Evolutionary conservation across 1,284 basidiomycete species (phyloP), one percentile per base, ranked within the genome.

Genomic region (Cutaneotrichosporon cavernicola): DNA sequence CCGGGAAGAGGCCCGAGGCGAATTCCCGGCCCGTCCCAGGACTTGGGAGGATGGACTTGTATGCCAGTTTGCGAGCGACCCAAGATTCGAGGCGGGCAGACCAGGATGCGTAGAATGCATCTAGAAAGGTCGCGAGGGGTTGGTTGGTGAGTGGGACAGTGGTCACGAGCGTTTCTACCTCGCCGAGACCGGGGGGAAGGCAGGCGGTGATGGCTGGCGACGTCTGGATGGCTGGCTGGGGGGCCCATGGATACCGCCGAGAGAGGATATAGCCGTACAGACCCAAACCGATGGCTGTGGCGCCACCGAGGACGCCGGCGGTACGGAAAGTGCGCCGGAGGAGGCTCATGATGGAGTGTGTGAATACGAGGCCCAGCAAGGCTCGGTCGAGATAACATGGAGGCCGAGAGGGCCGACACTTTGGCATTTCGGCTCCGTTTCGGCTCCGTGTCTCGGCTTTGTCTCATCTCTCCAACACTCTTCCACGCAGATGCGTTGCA

Each of bases 61-160:
- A 55, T 4, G 8, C 34, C 10, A 55, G 21, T 21, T 36, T 55
- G 32, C 32, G 53, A 5, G 53, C 16, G 32, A 55, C 32, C 58
- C 58, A 59, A 21, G 21, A 47, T 22, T 59, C 58, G 49, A 59
- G 32, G 6, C 46, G 46, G 30, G 51, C 11, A 4, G 31, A 36
- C 49, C 47, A 51, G 7, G 5, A 22, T 8, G 16, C 14, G 58
- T 59, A 59, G 49, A 59, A 59, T 3, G 34, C 58, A 5, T 26
- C 47, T 4, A 59, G 49, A 34, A 34, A 59, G 10, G 58, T 49
- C 8, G 51, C 34, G 49, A 59, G 53, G 5, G 53, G 32, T n/a
- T 55, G 31, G 18, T n/a, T n/a, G 34, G 8, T 21, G 7, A 26
- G 26, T 26, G 49, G 32, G n/a, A 55, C 32, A 16, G 34, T 55